These are phyloP conservation scores for Casuarina glauca DNA, from an alignment of 306 rosid species.

Conservation along the genomic window DNA sequence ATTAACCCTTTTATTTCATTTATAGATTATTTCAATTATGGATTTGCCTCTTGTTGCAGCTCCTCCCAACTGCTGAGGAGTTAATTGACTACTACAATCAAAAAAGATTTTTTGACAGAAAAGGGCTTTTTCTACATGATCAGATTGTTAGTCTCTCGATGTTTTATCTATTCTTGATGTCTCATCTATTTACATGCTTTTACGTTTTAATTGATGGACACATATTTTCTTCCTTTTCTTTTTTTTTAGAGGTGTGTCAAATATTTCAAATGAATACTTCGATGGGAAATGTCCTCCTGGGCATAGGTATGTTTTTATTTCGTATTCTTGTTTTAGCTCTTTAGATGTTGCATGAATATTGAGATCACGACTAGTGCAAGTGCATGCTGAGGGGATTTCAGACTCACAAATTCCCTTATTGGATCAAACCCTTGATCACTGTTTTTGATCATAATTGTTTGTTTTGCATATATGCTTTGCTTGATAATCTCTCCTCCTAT, in stretches of 20 bases:
- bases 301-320: conserved; percentile 64
- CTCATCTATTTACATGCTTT: no score
- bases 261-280: conserved; percentile 89
- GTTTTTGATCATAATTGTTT: no score
- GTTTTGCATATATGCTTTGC: no score
- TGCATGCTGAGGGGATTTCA: no score
- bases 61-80: conserved; percentile 96
- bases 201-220: not conserved
- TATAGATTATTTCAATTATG: conserved; percentile 18
- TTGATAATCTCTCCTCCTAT: no score
- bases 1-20: conserved; percentile 13
- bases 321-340: conserved; percentile 15
- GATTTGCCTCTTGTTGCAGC: conserved; percentile 49
- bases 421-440: no score
- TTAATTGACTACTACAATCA: conserved; percentile 95
- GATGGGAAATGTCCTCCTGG: conserved; percentile 84
- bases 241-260: conserved; percentile 79
- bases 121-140: conserved; percentile 92
- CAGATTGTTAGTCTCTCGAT: conserved; percentile 78
- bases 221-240: not conserved
- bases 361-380: no score
- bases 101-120: conserved; percentile 93
- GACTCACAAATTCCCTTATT: no score
- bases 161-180: conserved; percentile 9
- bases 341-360: no score